These are phyloP conservation scores for Annulohypoxylon moriforme DNA, from an alignment of 495 filamentous ascomycete species.

Conservation along the genomic window DNA sequence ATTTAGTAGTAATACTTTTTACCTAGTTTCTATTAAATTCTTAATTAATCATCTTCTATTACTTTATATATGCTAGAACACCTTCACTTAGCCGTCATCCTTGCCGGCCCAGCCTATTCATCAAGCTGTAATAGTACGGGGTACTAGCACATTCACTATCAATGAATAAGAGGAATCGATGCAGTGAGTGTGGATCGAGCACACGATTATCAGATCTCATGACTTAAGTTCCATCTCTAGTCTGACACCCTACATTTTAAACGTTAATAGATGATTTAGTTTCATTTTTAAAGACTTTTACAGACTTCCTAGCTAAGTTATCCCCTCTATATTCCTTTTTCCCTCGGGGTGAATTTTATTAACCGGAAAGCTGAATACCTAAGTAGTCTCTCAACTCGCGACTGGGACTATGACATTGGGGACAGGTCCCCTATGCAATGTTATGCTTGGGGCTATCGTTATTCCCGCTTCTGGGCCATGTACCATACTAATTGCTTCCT, in stretches of 20 bases:
- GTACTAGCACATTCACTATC: too few species aligned
- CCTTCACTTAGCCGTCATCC: too few species aligned
- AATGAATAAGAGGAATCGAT: neutral
- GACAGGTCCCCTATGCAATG: neutral
- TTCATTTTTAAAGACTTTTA: neutral
- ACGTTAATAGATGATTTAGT: neutral
- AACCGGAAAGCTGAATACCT: neutral
- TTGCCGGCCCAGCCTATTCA: too few species aligned
- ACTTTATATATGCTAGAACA: too few species aligned
- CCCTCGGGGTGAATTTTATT: neutral
- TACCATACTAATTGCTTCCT: neutral
- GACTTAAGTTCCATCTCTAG: constrained; percentile 33
- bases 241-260: constrained; percentile 31
- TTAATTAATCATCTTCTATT: too few species aligned
- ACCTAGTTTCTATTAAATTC: neutral
- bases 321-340: constrained; percentile 13
- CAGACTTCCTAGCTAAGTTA: constrained; percentile 31
- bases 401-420: neutral
- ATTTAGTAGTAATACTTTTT: neutral
- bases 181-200: constrained; percentile 36
- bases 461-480: neutral
- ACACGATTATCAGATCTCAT: constrained; percentile 33
- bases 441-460: neutral
- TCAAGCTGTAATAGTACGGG: too few species aligned
- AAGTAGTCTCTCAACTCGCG: neutral